These are phyloP conservation scores for Jaltomata sinuosa DNA, from an alignment of 257 asterid species.

Conservation along the genomic window DNA sequence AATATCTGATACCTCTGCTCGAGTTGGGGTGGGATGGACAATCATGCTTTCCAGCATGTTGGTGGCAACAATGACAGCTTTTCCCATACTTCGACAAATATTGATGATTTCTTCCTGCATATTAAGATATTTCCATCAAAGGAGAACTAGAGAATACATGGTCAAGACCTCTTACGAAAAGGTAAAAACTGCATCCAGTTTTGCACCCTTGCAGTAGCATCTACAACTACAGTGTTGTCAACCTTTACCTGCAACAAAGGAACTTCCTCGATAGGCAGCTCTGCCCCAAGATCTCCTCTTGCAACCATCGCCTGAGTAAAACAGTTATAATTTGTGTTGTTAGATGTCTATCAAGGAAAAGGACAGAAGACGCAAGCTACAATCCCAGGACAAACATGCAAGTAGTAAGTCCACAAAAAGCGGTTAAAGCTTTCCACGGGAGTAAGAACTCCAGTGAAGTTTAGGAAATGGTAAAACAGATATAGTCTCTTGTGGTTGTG, in stretches of 20 bases:
- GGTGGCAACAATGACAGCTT: slow-evolving; percentile 97
- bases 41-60: slow-evolving; percentile 99
- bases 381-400: neutral
- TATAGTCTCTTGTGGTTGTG: neutral
- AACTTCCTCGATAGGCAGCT: slow-evolving; percentile 93
- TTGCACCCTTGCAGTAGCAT: neutral
- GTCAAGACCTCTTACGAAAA: neutral
- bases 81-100: slow-evolving; percentile 96
- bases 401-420: neutral
- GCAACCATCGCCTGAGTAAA: slow-evolving; percentile 90
- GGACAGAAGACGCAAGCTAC: neutral
- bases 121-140: neutral
- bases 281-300: slow-evolving; percentile 98
- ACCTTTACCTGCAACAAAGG: slow-evolving; percentile 85
- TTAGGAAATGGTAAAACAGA: neutral
- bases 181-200: neutral
- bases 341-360: neutral
- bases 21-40: slow-evolving; percentile 93
- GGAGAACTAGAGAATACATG: neutral
- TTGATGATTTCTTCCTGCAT: slow-evolving; percentile 86
- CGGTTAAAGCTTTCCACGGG: neutral
- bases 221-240: neutral
- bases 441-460: neutral
- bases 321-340: slow-evolving; percentile 5
- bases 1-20: slow-evolving; percentile 98